These are phyloP conservation scores for Batkoa obscura DNA, from an alignment of 371 early-diverging fungal genomes.

Conservation along the genomic window DNA sequence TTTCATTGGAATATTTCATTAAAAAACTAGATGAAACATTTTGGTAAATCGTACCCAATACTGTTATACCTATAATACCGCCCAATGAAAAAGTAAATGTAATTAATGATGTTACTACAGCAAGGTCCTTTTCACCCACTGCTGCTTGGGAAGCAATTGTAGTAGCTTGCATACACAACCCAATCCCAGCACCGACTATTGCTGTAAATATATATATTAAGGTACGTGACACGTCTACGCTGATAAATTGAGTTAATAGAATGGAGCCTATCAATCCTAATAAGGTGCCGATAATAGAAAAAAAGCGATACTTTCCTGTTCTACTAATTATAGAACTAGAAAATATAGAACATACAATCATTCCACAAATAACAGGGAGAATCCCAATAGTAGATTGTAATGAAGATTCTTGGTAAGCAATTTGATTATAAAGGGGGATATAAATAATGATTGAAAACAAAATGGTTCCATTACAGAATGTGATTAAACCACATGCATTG, in stretches of 20 bases:
- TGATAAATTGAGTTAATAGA: neutral
- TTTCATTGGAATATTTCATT: too few species aligned
- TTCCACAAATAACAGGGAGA: slow-evolving; percentile 28
- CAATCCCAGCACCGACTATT: slow-evolving; percentile 27
- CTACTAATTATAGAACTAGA: slow-evolving; percentile 13
- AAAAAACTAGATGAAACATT: too few species aligned
- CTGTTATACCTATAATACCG: slow-evolving; percentile 27
- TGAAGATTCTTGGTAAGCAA: slow-evolving; percentile 32
- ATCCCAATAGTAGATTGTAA: slow-evolving; percentile 34
- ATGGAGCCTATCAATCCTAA: slow-evolving; percentile 18
- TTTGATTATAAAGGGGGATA: slow-evolving; percentile 26
- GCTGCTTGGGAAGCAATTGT: slow-evolving; percentile 27
- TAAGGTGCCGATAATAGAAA: slow-evolving; percentile 19
- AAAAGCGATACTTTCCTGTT: slow-evolving; percentile 16
- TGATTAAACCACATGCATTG: slow-evolving; percentile 16
- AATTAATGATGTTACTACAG: slow-evolving; percentile 22
- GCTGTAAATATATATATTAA: slow-evolving; percentile 19
- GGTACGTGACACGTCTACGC: neutral
- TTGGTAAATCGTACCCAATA: slow-evolving; percentile 24
- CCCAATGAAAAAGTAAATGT: slow-evolving; percentile 26
- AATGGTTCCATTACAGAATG: slow-evolving; percentile 26
- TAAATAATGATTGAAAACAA: slow-evolving; percentile 32
- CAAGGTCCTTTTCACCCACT: slow-evolving; percentile 17
- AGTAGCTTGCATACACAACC: slow-evolving; percentile 14
- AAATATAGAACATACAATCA: slow-evolving; percentile 13